Evolutionary conservation across 2,329 filamentous ascomycete genomes (phyloP), one percentile per base, ranked within the genome.

Genomic region (Coccinonectria pachysandricola): DNA sequence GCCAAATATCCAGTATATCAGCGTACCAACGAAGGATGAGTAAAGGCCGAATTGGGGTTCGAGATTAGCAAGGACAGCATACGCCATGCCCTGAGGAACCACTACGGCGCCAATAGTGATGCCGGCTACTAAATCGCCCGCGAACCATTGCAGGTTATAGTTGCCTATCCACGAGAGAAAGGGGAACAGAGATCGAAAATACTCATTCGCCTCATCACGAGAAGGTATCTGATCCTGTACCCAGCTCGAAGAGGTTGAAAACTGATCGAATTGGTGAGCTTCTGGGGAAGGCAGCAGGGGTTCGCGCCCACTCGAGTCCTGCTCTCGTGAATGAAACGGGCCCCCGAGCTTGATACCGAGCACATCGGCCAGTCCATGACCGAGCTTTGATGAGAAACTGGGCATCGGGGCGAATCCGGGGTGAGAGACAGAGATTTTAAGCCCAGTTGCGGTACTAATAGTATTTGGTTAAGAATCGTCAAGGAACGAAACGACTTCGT

Each of bases 1-100:
- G 17, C 87, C 91, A 48, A 96, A 96, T 50, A 95, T 81, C 88
- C 88, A 96, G 58, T 98, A 98, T 35, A 94, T 68, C 36, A 94
- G 54, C 10, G 93, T 87, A 26, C 88, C 91, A 70, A 95, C 91
- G 50, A 98, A 96, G 0, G 88, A 95, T 1, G 88, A 91, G 34
- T 60, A 61, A 1, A 96, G 69, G 27, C 88, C 88, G 47, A 78
- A 96, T 49, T 96, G 68, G 5, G 79, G 71, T 1, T 73, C 67
- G n/a, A 96, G 66, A 34, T 78, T 70, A 22, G 88, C 88, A 14
- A 96, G 67, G 35, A 77, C 65, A 15, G 88, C 87, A 56, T 96
- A 96, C 1, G 88, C 87, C 88, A 96, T 95, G 36, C 85, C 80
- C 52, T 96, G 88, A 5, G 88, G 88, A n/a, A 96, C 83, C 14